Evolutionary conservation across 2,329 filamentous ascomycete genomes (phyloP).

Genomic region (Verticillium isaacii): DNA sequence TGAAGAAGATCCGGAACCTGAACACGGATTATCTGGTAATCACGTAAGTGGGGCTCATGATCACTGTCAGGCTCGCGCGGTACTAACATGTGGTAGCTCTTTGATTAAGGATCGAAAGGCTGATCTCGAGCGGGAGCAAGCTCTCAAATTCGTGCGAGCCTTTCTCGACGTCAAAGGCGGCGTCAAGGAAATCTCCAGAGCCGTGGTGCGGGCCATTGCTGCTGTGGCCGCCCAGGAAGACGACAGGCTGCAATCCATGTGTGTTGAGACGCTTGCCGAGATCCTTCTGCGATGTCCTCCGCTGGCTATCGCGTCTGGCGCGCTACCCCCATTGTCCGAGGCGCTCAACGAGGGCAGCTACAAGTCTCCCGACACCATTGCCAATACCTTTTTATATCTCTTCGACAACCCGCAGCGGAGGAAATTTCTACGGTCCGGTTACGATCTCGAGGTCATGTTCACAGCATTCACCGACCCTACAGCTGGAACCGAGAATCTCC

Average conservation of each 20-base stretch:
- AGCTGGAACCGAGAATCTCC: constrained; percentile 49
- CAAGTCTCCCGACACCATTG: constrained; percentile 85
- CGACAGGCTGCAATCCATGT: constrained; percentile 83
- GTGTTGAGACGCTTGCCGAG: constrained; percentile 87
- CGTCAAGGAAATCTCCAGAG: constrained; percentile 78
- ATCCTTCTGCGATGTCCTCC: constrained; percentile 82
- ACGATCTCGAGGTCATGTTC: constrained; percentile 84
- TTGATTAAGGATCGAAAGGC: constrained; percentile 94
- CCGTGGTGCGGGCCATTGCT: constrained; percentile 83
- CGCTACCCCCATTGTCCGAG: constrained; percentile 83
- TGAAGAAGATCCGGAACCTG: constrained; percentile 80
- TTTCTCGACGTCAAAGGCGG: constrained; percentile 96
- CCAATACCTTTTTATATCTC: constrained; percentile 82
- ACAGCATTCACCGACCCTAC: constrained; percentile 87
- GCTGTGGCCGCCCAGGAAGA: constrained; percentile 86
- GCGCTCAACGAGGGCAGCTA: constrained; percentile 87
- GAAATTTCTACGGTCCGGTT: constrained; percentile 79
- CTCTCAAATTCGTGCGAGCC: constrained; percentile 89
- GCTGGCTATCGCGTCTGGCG: constrained; percentile 76
- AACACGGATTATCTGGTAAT: constrained; percentile 94
- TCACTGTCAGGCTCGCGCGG: neutral
- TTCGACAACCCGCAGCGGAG: constrained; percentile 79
- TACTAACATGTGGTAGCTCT: constrained; percentile 43
- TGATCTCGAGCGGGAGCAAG: constrained; percentile 95
- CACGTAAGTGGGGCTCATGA: constrained; percentile 37